These are phyloP conservation scores for Leptographium galeiforme DNA, from an alignment of 2,329 filamentous ascomycete species.

Conservation along the genomic window DNA sequence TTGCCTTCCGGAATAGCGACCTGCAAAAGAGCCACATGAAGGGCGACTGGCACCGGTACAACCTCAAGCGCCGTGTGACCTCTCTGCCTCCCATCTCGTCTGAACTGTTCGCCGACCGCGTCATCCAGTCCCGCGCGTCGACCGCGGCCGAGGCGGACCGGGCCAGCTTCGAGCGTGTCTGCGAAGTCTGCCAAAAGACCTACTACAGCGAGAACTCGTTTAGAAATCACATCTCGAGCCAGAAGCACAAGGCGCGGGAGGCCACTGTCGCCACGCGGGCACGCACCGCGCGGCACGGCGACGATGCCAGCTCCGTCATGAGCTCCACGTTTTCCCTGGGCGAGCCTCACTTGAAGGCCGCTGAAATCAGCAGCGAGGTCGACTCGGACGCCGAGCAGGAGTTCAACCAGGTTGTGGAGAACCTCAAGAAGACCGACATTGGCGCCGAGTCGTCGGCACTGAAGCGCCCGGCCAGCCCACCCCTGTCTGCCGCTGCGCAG, in stretches of 20 bases:
- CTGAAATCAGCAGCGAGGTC: slow-evolving; percentile 24
- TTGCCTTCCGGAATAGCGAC: slow-evolving; percentile 89
- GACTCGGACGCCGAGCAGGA: slow-evolving; percentile 61
- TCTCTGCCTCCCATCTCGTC: slow-evolving; percentile 82
- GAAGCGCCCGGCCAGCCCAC: slow-evolving; percentile 40
- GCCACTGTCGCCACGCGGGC: slow-evolving; percentile 28
- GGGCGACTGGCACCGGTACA: slow-evolving; percentile 98
- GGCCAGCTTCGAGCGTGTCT: slow-evolving; percentile 76
- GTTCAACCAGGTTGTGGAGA: slow-evolving; percentile 64
- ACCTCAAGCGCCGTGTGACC: slow-evolving; percentile 86
- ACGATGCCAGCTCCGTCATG: slow-evolving; percentile 69
- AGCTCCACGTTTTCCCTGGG: slow-evolving; percentile 87
- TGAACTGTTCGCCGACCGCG: slow-evolving; percentile 90
- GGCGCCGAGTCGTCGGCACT: slow-evolving; percentile 33
- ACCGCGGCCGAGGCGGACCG: slow-evolving; percentile 76
- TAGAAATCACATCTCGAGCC: slow-evolving; percentile 79
- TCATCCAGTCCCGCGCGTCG: slow-evolving; percentile 76
- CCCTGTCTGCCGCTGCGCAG: slow-evolving; percentile 24
- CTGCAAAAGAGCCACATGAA: slow-evolving; percentile 94
- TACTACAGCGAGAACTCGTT: slow-evolving; percentile 97
- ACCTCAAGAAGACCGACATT: slow-evolving; percentile 51
- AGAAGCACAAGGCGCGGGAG: slow-evolving; percentile 69
- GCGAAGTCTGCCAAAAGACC: slow-evolving; percentile 72
- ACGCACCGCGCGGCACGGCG: slow-evolving; percentile 31
- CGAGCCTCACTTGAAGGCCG: slow-evolving; percentile 49